A percentile compares a stretch with the other conserved stretches of the same genome.
phyloP scores from a whole-genome alignment of 2,329 filamentous ascomycete genomes.

The Xylaria polymorpha region DNA sequence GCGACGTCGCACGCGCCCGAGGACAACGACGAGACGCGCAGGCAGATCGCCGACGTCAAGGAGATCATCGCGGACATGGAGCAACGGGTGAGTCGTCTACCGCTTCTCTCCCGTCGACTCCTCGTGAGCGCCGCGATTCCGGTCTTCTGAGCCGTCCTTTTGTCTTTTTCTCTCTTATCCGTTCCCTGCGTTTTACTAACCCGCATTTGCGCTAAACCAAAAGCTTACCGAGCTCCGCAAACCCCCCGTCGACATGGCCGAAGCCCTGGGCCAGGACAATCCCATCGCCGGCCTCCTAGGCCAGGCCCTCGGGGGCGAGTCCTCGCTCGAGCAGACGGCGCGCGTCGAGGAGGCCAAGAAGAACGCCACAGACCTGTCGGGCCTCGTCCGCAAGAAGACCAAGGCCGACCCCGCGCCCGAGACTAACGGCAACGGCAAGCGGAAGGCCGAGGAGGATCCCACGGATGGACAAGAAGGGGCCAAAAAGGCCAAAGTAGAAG shows the following conservation, averaged over 20 bases:
- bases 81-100: slow-evolving; percentile 67
- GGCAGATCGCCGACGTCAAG: slow-evolving; percentile 77
- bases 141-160: slow-evolving; percentile 19
- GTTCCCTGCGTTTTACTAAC: slow-evolving; percentile 35
- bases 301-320: slow-evolving; percentile 71
- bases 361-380: slow-evolving; percentile 77
- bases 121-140: slow-evolving; percentile 37
- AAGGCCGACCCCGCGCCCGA: slow-evolving; percentile 55
- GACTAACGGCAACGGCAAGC: slow-evolving; percentile 52
- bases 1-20: slow-evolving; percentile 71
- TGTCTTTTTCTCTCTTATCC: not conserved
- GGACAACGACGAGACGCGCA: slow-evolving; percentile 72
- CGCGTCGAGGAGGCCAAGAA: slow-evolving; percentile 78
- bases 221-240: slow-evolving; percentile 76
- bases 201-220: slow-evolving; percentile 5
- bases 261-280: slow-evolving; percentile 64
- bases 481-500: slow-evolving; percentile 33
- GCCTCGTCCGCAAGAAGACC: slow-evolving; percentile 76
- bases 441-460: slow-evolving; percentile 47
- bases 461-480: slow-evolving; percentile 22
- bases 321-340: slow-evolving; percentile 69
- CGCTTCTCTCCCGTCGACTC: slow-evolving; percentile 43
- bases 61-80: slow-evolving; percentile 84
- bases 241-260: slow-evolving; percentile 68
- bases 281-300: slow-evolving; percentile 71